Percentiles rank a stretch among this genome's conserved stretches.
These are phyloP conservation scores for Coemansia sp. DNA, from an alignment of 192 early-diverging fungal species.

Conservation along the genomic window DNA sequence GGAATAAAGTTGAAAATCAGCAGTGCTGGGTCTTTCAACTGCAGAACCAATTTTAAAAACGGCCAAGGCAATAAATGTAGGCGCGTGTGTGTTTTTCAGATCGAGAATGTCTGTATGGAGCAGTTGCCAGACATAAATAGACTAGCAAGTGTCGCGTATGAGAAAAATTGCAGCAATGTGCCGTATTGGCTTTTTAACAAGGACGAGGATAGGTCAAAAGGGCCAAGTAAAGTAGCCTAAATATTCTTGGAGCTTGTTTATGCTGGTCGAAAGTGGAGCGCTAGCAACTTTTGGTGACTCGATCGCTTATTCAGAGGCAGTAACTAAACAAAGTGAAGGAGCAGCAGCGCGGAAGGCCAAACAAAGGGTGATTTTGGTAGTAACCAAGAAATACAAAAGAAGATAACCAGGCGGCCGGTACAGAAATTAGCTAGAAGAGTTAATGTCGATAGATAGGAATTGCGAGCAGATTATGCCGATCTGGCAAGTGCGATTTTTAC, in stretches of 20 bases:
- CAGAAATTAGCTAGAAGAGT: slow-evolving; percentile 1
- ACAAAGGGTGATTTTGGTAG: neutral
- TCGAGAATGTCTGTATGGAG: slow-evolving; percentile 8
- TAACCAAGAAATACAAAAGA: neutral
- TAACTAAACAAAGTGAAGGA: neutral
- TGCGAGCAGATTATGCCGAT: slow-evolving; percentile 3
- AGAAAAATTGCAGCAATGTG: neutral
- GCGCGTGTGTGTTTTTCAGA: slow-evolving; percentile 12
- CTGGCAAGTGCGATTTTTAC: slow-evolving; percentile 6
- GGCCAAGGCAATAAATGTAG: slow-evolving; percentile 6
- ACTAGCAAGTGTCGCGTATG: neutral
- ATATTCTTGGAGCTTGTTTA: neutral
- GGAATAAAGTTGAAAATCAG: slow-evolving; percentile 12
- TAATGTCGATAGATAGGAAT: neutral
- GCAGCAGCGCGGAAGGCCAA: neutral
- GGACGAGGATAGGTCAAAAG: neutral
- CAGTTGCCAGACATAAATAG: neutral
- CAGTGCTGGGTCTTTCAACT: neutral
- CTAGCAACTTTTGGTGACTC: neutral
- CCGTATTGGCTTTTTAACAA: neutral
- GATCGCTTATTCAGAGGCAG: neutral
- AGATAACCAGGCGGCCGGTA: slow-evolving; percentile 3
- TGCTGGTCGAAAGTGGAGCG: neutral
- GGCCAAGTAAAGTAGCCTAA: neutral
- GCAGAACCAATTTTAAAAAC: neutral